A percentile compares a stretch with the other conserved stretches of the same genome.
phyloP scores from a whole-genome alignment of 768 basidiomycete genomes.

The Trametes cinnabarina region DNA sequence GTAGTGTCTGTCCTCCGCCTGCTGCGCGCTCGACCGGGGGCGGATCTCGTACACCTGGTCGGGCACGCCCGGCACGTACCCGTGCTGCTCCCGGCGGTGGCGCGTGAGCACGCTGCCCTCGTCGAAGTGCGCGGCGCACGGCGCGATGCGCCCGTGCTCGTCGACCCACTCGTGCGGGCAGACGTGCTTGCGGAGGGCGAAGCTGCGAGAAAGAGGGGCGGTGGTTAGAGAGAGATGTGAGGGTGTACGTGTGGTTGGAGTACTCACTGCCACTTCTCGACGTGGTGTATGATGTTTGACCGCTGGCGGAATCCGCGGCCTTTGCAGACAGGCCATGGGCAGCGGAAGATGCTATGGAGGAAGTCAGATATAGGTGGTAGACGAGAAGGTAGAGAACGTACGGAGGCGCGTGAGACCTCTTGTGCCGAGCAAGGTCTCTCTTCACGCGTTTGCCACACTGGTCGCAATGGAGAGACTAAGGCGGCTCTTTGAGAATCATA shows the following conservation, averaged over 20 bases:
- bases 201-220: not conserved
- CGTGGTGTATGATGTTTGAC: not conserved
- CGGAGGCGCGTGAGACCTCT: not conserved
- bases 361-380: too few relatives aligned
- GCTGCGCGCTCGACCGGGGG: not conserved
- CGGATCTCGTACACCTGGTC: not conserved
- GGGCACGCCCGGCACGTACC: not conserved
- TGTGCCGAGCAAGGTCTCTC: not conserved
- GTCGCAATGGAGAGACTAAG: not conserved
- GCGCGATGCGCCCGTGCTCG: not conserved
- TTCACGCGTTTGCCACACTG: not conserved
- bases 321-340: not conserved
- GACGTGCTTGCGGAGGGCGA: not conserved
- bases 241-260: not conserved
- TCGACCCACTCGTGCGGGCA: not conserved
- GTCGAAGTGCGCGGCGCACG: not conserved
- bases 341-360: not conserved
- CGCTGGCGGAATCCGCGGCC: not conserved
- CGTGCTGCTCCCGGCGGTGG: not conserved
- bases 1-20: not conserved
- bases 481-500: not conserved
- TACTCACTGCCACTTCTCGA: conserved; percentile 3
- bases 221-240: not conserved
- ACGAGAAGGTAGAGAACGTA: not conserved
- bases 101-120: not conserved